These are phyloP conservation scores for Gossypium arboreum DNA, from an alignment of 345 rosid species.

Conservation along the genomic window DNA sequence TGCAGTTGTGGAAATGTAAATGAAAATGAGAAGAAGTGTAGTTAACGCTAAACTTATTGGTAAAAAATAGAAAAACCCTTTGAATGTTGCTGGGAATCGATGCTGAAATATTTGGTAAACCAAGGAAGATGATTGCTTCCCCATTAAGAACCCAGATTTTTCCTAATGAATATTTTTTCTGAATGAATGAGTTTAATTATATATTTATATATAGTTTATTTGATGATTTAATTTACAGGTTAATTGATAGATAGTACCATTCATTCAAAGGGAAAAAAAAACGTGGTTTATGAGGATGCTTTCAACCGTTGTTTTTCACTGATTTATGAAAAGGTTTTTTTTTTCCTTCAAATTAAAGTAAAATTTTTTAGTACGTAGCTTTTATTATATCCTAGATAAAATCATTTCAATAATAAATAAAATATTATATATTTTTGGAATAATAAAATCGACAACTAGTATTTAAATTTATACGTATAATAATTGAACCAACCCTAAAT, in stretches of 20 bases:
- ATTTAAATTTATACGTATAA: not conserved
- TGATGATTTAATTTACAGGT: not conserved
- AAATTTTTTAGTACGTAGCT: not conserved
- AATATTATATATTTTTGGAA: too few relatives aligned
- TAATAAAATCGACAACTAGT: too few relatives aligned
- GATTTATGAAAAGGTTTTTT: not conserved
- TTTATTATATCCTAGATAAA: not conserved
- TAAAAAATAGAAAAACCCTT: constrained; percentile 34
- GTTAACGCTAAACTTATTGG: constrained; percentile 42
- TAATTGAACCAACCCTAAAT: not conserved
- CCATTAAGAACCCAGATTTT: constrained; percentile 22
- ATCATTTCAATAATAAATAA: too few relatives aligned
- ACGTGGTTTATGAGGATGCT: not conserved
- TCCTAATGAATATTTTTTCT: not conserved
- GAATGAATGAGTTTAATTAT: not conserved
- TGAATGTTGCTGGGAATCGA: constrained; percentile 25
- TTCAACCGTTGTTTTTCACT: not conserved
- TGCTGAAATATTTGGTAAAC: constrained; percentile 27
- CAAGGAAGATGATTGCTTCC: constrained; percentile 28
- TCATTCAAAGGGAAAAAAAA: not conserved
- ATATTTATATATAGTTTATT: not conserved
- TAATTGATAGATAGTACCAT: not conserved
- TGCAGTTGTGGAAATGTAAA: constrained; percentile 42
- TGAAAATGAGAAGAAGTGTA: constrained; percentile 38
- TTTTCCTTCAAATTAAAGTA: not conserved